Base-by-base conservation (phyloP, 495 filamentous ascomycete species). In the Podospora comata region DNA sequence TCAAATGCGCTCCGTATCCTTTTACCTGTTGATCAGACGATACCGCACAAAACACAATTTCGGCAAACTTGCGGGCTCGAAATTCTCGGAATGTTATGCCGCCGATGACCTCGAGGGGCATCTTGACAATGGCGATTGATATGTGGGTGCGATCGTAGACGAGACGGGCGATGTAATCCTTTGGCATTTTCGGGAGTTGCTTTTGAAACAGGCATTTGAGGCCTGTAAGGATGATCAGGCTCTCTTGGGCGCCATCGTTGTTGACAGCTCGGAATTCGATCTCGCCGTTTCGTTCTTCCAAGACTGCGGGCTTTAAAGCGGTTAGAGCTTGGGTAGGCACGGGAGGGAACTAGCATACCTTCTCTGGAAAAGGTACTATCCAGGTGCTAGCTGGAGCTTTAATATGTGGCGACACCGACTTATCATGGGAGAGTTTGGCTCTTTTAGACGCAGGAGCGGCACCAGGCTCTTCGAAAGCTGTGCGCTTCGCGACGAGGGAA, bases 141-240 rank as follows among this genome's bases (percentile, higher is more conserved):
- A 95, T 75, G 84, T 98, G 94, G 16, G 92, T 94, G 26, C 94
- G 87, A 76, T 98, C 94, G 75, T 97, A 97, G 44, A 98, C 94
- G n/a, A 98, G 86, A n/a, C 94, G 88, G 23, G 94, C 94, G 68
- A 98, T 97, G 76, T 97, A 98, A 69, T 97, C 93, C 76, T 96
- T 96, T 1, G 94, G 94, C 94, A 97, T 98, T 79, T 97, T 97
- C 0, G 94, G 94, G 0, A 98, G 85, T 70, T 98, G 94, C 68
- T 98, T 97, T 77, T 98, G 94, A 72, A 98, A 98, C 57, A 98
- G 94, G 75, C 93, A 96, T 78, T 97, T 97, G 58, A 98, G 78
- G 3, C 94, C 94, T 0, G 93, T 97, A 16, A 98, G 85, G 71
- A 98, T 93, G 71, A 97, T 93, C 28, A 90, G 86, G 79, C 90